These are phyloP conservation scores for Saksenaea vasiformis DNA, from an alignment of 371 early-diverging fungal species.

Conservation along the genomic window DNA sequence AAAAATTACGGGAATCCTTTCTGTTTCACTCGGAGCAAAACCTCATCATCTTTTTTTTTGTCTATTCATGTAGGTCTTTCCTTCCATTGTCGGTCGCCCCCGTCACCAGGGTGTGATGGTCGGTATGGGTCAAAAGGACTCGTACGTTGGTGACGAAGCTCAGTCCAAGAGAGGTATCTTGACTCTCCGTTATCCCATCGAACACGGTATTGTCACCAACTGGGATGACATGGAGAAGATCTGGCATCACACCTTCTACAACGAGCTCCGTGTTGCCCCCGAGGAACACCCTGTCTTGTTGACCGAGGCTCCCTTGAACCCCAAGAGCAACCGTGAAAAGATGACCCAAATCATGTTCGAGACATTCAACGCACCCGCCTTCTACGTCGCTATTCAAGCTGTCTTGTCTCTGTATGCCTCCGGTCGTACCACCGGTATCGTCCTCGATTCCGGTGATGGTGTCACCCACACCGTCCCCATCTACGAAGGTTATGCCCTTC, in stretches of 20 bases:
- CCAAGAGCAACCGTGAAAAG: slow-evolving; percentile 99
- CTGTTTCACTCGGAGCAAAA: slow-evolving; percentile 3
- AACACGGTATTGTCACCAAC: slow-evolving; percentile 99
- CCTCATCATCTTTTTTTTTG: neutral
- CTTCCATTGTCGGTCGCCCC: slow-evolving; percentile 99
- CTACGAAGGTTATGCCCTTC: slow-evolving; percentile 99
- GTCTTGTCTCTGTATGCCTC: slow-evolving; percentile 97
- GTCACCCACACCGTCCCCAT: slow-evolving; percentile 99
- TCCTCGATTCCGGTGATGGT: slow-evolving; percentile 99
- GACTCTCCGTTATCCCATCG: slow-evolving; percentile 99
- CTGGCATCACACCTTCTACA: slow-evolving; percentile 99
- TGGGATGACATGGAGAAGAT: slow-evolving; percentile 99
- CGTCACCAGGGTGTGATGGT: slow-evolving; percentile 99
- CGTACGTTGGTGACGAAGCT: slow-evolving; percentile 99
- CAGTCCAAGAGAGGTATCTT: slow-evolving; percentile 99
- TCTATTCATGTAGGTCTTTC: slow-evolving; percentile 87
- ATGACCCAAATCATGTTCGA: slow-evolving; percentile 99
- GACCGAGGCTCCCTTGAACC: slow-evolving; percentile 99
- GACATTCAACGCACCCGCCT: slow-evolving; percentile 98
- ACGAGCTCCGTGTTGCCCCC: slow-evolving; percentile 78
- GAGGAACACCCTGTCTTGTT: slow-evolving; percentile 99
- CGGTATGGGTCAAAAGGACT: slow-evolving; percentile 99
- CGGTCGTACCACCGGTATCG: slow-evolving; percentile 99
- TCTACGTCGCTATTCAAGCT: slow-evolving; percentile 99
- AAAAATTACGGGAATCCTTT: slow-evolving; percentile 8